These are phyloP conservation scores for Globisporangium nodosum DNA, from an alignment of 352 stramenopile species.

Conservation along the genomic window DNA sequence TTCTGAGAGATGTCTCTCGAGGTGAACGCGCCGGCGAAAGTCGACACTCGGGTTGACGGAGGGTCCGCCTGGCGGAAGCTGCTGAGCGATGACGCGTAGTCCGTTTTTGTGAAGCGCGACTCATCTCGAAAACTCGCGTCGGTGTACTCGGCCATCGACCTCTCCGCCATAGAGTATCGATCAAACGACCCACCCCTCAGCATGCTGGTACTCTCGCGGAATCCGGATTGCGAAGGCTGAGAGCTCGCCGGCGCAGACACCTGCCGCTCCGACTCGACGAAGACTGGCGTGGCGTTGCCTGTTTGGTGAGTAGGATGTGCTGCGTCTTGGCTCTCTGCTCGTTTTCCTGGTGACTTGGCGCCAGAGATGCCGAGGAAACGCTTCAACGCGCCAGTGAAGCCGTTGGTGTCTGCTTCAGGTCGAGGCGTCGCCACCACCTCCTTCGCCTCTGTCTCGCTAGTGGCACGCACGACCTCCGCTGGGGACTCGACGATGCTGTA, in stretches of 20 bases:
- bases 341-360: slow-evolving; percentile 13
- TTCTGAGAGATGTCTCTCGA: slow-evolving; percentile 6
- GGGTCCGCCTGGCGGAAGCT: not conserved
- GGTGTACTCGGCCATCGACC: slow-evolving; percentile 19
- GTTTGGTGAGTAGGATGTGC: not conserved
- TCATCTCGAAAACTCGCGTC: not conserved
- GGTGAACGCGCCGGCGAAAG: not conserved
- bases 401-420: slow-evolving; percentile 10
- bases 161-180: slow-evolving; percentile 7
- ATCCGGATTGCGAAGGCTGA: not conserved
- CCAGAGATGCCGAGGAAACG: slow-evolving; percentile 56
- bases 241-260: not conserved
- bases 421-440: not conserved
- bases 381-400: slow-evolving; percentile 54
- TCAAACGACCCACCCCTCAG: slow-evolving; percentile 5
- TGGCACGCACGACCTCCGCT: not conserved
- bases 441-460: not conserved
- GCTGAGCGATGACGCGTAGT: not conserved
- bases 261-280: not conserved
- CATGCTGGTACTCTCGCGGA: not conserved
- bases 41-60: not conserved
- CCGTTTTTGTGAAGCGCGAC: not conserved
- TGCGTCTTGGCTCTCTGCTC: not conserved
- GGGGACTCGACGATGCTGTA: slow-evolving; percentile 51
- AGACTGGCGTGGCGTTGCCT: not conserved